Percentiles rank a stretch among this genome's conserved stretches.
Evolutionary conservation across 2,329 filamentous ascomycete genomes (phyloP).

Genomic region (Sordariomycetes sp.): DNA sequence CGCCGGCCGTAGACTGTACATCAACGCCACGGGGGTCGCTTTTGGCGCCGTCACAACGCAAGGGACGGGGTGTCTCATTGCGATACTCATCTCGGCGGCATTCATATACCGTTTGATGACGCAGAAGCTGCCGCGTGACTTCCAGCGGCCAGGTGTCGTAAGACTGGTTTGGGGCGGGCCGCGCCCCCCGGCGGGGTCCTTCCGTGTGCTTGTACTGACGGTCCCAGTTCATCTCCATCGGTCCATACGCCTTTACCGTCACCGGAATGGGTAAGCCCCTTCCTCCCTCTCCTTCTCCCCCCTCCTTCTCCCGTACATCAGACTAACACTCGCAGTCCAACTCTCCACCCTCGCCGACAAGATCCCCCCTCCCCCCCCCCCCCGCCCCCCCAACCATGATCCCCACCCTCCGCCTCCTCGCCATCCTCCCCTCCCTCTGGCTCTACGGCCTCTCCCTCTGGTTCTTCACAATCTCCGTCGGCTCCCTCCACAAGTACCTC

Average conservation of each 20-base stretch:
- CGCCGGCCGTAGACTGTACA: conserved; percentile 11
- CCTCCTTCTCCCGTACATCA: not conserved
- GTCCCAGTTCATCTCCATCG: conserved; percentile 59
- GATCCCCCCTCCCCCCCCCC: conserved; percentile 29
- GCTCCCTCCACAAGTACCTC: conserved; percentile 58
- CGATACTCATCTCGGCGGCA: conserved; percentile 69
- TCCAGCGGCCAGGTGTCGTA: conserved; percentile 58
- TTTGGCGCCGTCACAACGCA: conserved; percentile 35
- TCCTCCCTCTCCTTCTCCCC: not conserved
- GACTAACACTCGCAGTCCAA: conserved; percentile 16
- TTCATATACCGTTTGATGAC: conserved; percentile 84
- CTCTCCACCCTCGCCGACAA: conserved; percentile 26
- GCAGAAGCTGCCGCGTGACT: conserved; percentile 67
- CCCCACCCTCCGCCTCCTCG: conserved; percentile 30
- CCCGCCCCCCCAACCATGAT: conserved; percentile 25
- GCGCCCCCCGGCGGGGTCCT: too few species aligned
- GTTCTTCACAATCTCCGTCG: conserved; percentile 73
- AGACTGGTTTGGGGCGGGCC: not conserved
- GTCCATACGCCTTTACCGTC: conserved; percentile 51
- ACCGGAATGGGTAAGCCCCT: conserved; percentile 24
- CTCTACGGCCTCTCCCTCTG: conserved; percentile 73
- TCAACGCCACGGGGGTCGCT: conserved; percentile 31
- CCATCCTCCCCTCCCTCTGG: conserved; percentile 58
- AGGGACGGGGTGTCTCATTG: conserved; percentile 41
- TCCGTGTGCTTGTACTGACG: conserved; percentile 1